Base-by-base conservation (phyloP, 1,284 basidiomycete genomes). In the Microbotryum scabiosae region DNA sequence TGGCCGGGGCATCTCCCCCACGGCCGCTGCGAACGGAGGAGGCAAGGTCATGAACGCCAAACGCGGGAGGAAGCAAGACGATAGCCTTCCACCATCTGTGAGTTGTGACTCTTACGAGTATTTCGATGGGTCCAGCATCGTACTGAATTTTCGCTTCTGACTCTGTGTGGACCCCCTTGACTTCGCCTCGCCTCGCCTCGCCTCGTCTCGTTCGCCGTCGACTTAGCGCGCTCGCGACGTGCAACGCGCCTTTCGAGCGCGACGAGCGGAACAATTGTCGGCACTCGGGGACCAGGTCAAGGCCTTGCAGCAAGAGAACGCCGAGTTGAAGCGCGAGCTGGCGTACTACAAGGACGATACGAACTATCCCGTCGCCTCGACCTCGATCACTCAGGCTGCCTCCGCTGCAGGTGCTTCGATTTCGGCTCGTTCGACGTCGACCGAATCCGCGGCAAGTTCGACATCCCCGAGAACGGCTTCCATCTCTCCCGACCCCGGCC, bases 231-330 rank as follows among this genome's bases (percentile, higher is more conserved):
- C 91, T 32, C 80, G 90, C 60, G 90, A 94, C 73, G 90, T 94
- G 36, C 90, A 96, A 75, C 80, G 90, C 68, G 90, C 90, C 4
- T 96, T 94, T 78, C 83, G 90, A 69, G 88, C 90, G 28, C 81
- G 91, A 66, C 84, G 90, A 70, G 88, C 88, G 63, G 88, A 90
- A 63, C 90, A 93, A 76, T 81, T 94, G 57, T 84, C 87, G 77
- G 84, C 86, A 55, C 78, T 93, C 60, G 90, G 93, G 76, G 78
- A 85, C 72, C 82, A 89, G 70, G 88, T 92, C 60, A 76, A 84
- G 57, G 84, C 88, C 72, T 82, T 93, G 54, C 88, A 92, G 77
- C 84, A 85, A 62, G 90, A 93, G 78, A 92, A 92, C 74, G 79
- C 78, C 52, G 82, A 81, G 69, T 81, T 93, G 55, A 84, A 90